Base-by-base conservation (phyloP, 139 green algal species). In the Micromonas pusilla region DNA sequence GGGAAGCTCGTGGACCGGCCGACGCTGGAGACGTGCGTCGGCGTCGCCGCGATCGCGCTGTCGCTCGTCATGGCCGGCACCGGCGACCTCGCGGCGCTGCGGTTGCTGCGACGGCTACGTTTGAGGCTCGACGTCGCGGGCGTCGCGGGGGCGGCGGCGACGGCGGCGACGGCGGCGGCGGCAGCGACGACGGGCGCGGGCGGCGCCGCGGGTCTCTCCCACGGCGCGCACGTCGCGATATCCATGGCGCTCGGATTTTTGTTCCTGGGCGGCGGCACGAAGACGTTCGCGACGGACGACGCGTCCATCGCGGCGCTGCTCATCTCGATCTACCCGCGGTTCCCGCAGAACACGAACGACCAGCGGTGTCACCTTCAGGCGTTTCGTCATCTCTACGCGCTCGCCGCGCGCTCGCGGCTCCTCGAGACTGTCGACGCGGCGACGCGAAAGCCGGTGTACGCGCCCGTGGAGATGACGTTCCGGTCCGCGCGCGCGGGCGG, bases 301-400 rank as follows among this genome's bases (percentile, higher is more conserved):
- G 74, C 83, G 25, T 82, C 91, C 26, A 85, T 96, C 25, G 94
- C 94, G 0, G 86, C 88, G 39, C 88, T 98, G 65, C 81, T 98
- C 39, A 88, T 96, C 25, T 84, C 94, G 6, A 83, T 97, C 32
- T 98, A 90, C 84, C 94, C 94, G 0, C 78, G 78, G 21, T 89
- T 96, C 63, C 93, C 93, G 0, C 54, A 72, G 19, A 81, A 82
- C 33, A 83, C 92, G 3, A 86, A 75, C 3, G 94, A 98, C 89
- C 88, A 98, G 74, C 87, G 93, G 38, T 94, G 83, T 83, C 91
- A 98, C 84, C 85, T 97, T 62, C 84, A 89, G 76, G 91, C 93
- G 1, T 89, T 98, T 66, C 85, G 94, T 25, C 94, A 98, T 81
- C 83, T 98, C 63, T 98, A 97, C 72, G 94, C 92, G 52, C 80